A percentile compares a stretch with the other conserved stretches of the same genome.
Evolutionary conservation across 83 land plant species (phyloP).

Genomic region (Isoetes engelmannii): DNA sequence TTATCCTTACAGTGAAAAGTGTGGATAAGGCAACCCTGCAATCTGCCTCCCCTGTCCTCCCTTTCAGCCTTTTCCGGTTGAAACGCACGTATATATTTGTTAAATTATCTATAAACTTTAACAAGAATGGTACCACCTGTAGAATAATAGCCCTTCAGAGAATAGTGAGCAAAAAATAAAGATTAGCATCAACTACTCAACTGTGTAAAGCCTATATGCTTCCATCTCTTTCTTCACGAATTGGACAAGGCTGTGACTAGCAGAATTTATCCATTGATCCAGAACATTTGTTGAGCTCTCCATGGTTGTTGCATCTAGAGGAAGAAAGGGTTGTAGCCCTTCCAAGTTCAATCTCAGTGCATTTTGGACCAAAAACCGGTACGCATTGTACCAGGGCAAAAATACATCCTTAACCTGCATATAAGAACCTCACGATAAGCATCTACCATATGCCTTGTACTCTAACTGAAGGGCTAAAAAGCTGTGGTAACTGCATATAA

Average conservation of each 20-base stretch:
- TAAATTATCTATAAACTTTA: constrained; percentile 87
- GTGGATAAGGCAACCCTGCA: constrained; percentile 83
- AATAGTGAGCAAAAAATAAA: not conserved
- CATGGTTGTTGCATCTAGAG: constrained; percentile 44
- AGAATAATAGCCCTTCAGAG: not conserved
- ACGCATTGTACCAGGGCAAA: constrained; percentile 99
- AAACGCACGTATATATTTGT: constrained; percentile 96
- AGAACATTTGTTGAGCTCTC: constrained; percentile 80
- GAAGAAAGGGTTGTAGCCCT: constrained; percentile 58
- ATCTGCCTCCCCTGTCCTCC: constrained; percentile 90
- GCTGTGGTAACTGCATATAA: constrained; percentile 47
- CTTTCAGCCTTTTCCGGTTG: constrained; percentile 94
- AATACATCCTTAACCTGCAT: constrained; percentile 89
- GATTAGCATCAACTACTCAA: constrained; percentile 6
- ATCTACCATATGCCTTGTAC: not conserved
- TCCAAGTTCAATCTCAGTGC: constrained; percentile 76
- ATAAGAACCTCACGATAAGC: not conserved
- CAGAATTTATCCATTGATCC: constrained; percentile 99
- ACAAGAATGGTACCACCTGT: constrained; percentile 90
- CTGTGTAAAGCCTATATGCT: constrained; percentile 87
- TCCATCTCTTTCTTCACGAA: constrained; percentile 98
- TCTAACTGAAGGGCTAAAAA: not conserved
- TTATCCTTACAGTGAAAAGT: constrained; percentile 60
- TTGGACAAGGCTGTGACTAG: constrained; percentile 81
- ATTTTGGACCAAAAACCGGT: constrained; percentile 94